phyloP scores from a whole-genome alignment of 1,139 yeast genomes.

The Diutina ranongensis region DNA sequence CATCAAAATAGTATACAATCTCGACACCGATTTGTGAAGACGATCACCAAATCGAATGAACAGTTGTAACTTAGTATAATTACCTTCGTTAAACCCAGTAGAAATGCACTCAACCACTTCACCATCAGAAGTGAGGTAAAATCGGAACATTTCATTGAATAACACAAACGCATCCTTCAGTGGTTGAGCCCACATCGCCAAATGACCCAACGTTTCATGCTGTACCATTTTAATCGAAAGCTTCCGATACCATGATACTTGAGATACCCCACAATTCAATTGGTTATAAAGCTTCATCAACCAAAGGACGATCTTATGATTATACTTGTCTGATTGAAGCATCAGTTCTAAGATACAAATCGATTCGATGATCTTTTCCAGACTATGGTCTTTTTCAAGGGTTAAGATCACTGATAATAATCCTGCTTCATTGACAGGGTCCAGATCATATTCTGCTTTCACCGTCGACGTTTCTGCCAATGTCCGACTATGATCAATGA shows the following conservation, averaged over 20 bases:
- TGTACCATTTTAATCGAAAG: conserved; percentile 70
- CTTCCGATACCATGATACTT: conserved; percentile 37
- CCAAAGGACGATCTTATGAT: conserved; percentile 62
- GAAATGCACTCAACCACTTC: conserved; percentile 37
- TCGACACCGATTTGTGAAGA: conserved; percentile 27
- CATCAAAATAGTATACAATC: conserved; percentile 22
- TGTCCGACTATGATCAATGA: not conserved
- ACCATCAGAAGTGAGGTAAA: conserved; percentile 39
- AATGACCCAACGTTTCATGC: conserved; percentile 60
- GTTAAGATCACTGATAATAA: conserved; percentile 6
- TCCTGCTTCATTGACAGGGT: not conserved
- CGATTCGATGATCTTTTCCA: conserved; percentile 18
- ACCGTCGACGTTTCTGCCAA: not conserved
- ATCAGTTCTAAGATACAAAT: conserved; percentile 36
- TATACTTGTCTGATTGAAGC: conserved; percentile 41
- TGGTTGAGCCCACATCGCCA: conserved; percentile 28
- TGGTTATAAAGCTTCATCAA: conserved; percentile 51
- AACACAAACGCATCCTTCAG: conserved; percentile 16
- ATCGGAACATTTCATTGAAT: conserved; percentile 23
- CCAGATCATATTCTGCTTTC: conserved; percentile 3
- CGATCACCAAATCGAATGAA: conserved; percentile 41
- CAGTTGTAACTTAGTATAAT: conserved; percentile 52
- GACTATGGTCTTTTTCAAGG: conserved; percentile 6
- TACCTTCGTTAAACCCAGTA: conserved; percentile 40
- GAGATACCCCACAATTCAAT: conserved; percentile 43